A percentile compares a stretch with the other conserved stretches of the same genome.
These are phyloP conservation scores for Aspergillus pseudoviridinutans DNA, from an alignment of 2,329 filamentous ascomycete genomes.

Conservation along the genomic window DNA sequence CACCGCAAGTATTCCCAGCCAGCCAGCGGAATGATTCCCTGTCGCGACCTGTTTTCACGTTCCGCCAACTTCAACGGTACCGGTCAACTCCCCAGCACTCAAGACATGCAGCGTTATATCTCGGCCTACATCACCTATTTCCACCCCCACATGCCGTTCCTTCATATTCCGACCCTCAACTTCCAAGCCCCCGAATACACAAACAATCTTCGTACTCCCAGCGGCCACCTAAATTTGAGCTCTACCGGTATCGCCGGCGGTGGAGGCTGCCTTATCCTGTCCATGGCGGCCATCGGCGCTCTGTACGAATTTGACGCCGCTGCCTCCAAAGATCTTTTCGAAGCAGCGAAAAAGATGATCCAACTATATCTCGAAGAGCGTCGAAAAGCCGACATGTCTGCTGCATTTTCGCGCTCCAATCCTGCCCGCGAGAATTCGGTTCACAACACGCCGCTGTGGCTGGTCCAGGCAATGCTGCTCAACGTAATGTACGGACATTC, in stretches of 20 bases:
- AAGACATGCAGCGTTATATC: constrained; percentile 85
- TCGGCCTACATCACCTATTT: constrained; percentile 87
- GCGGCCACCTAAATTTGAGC: constrained; percentile 48
- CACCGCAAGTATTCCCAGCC: constrained; percentile 59
- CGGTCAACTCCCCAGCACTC: constrained; percentile 68
- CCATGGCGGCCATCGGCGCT: constrained; percentile 81
- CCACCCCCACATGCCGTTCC: constrained; percentile 90
- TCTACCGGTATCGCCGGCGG: constrained; percentile 63
- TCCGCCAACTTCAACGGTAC: constrained; percentile 35
- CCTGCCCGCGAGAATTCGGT: constrained; percentile 57
- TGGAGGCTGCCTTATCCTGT: constrained; percentile 79
- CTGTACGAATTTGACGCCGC: constrained; percentile 81
- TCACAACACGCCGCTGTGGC: constrained; percentile 80
- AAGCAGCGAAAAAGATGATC: constrained; percentile 93
- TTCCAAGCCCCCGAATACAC: constrained; percentile 74
- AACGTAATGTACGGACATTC: constrained; percentile 96
- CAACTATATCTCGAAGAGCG: constrained; percentile 88
- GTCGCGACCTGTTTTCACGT: constrained; percentile 33
- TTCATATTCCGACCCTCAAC: constrained; percentile 85
- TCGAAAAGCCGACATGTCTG: constrained; percentile 74
- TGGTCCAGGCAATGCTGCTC: constrained; percentile 94
- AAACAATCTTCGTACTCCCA: constrained; percentile 56
- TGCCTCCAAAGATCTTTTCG: constrained; percentile 80
- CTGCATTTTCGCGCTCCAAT: constrained; percentile 52
- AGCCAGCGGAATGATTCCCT: constrained; percentile 47